Evolutionary conservation across 2,329 filamentous ascomycete genomes (phyloP).

Genomic region (Sporothrix mexicana): DNA sequence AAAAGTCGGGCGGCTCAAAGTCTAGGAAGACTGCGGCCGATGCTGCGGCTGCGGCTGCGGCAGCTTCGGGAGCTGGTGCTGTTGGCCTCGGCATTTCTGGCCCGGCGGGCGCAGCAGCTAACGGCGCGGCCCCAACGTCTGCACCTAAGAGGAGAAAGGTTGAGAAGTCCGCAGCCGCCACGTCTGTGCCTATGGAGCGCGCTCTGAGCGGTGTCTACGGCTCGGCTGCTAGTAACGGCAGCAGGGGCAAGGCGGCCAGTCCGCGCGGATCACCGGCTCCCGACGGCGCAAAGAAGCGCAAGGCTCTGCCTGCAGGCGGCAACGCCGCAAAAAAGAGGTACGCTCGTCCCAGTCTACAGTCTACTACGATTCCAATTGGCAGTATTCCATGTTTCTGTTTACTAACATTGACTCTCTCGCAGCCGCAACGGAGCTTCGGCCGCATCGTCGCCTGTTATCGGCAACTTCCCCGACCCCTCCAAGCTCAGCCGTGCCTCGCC

Average conservation of each 20-base stretch:
- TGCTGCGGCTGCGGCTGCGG: slow-evolving; percentile 34
- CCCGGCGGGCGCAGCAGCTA: slow-evolving; percentile 51
- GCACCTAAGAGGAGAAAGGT: slow-evolving; percentile 80
- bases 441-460: slow-evolving; percentile 76
- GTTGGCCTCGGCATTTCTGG: slow-evolving; percentile 71
- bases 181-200: slow-evolving; percentile 63
- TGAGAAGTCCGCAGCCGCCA: slow-evolving; percentile 66
- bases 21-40: slow-evolving; percentile 58
- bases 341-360: background rate
- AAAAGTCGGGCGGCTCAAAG: slow-evolving; percentile 68
- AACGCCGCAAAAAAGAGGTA: slow-evolving; percentile 81
- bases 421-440: slow-evolving; percentile 59
- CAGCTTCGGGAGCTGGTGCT: slow-evolving; percentile 34
- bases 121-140: slow-evolving; percentile 50
- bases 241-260: slow-evolving; percentile 67
- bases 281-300: slow-evolving; percentile 73
- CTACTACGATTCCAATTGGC: background rate
- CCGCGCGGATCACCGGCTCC: slow-evolving; percentile 71
- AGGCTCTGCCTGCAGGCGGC: slow-evolving; percentile 67
- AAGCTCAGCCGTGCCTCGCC: slow-evolving; percentile 62
- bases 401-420: background rate
- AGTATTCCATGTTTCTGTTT: slow-evolving; percentile 43
- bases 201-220: slow-evolving; percentile 67
- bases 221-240: slow-evolving; percentile 45
- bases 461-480: slow-evolving; percentile 68